Evolutionary conservation across 306 rosid genomes (phyloP).

Genomic region (Chamaecrista fasciculata): DNA sequence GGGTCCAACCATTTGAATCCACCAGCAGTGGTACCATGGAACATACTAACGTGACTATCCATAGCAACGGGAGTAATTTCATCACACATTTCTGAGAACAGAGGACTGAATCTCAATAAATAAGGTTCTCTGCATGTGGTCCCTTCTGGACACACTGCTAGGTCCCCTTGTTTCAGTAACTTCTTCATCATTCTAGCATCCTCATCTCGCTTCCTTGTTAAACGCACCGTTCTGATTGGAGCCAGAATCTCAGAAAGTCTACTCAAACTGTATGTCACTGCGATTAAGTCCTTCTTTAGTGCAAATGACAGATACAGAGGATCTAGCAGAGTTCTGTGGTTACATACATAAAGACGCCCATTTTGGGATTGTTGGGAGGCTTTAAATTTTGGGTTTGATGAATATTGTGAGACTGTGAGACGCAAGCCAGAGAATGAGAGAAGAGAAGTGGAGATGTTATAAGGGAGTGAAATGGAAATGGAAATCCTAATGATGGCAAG

Average conservation of each 20-base stretch:
- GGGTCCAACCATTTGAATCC: constrained; percentile 80
- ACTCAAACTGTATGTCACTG: constrained; percentile 71
- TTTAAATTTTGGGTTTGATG: constrained; percentile 17
- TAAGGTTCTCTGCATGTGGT: constrained; percentile 78
- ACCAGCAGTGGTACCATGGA: constrained; percentile 75
- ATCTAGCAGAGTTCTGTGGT: constrained; percentile 65
- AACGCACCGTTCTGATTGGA: constrained; percentile 65
- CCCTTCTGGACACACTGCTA: constrained; percentile 76
- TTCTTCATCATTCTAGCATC: constrained; percentile 48
- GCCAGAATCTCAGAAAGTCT: constrained; percentile 57
- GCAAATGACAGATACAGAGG: constrained; percentile 51
- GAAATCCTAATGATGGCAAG: constrained; percentile 32
- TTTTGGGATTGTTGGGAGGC: neutral
- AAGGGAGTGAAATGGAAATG: constrained; percentile 27
- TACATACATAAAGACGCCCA: constrained; percentile 60
- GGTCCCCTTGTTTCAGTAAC: constrained; percentile 43
- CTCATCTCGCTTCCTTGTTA: constrained; percentile 47
- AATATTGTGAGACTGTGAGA: constrained; percentile 20
- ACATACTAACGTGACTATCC: constrained; percentile 52
- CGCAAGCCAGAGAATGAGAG: constrained; percentile 40
- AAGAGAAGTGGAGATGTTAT: constrained; percentile 36
- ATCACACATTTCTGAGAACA: constrained; percentile 51
- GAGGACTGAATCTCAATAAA: constrained; percentile 70
- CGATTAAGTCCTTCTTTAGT: constrained; percentile 34
- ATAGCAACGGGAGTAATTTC: constrained; percentile 54